Conservation (phyloP, 352 stramenopile species). For the Blastocystis sp. region DNA sequence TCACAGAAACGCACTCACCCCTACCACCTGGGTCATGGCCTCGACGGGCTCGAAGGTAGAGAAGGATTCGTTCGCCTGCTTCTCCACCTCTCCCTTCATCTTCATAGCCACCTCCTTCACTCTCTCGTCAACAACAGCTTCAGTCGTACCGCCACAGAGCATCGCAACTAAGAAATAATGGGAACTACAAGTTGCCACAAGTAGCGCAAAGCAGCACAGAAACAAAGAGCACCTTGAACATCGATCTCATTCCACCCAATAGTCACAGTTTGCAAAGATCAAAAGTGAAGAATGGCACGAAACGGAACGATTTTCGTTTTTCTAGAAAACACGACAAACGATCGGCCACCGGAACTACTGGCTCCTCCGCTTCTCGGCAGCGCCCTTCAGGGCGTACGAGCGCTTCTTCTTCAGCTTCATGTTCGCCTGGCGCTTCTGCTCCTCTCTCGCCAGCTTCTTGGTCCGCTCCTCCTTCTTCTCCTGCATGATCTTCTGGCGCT, state of each 20-base stretch:
- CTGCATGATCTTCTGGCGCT: constrained; percentile 24
- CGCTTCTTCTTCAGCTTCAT: constrained; percentile 54
- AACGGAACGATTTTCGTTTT: background rate
- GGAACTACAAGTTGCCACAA: background rate
- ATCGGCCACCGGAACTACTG: background rate
- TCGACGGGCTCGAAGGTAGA: constrained; percentile 33
- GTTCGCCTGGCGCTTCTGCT: constrained; percentile 4
- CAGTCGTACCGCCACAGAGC: background rate
- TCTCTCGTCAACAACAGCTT: background rate
- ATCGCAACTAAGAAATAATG: constrained; percentile 25
- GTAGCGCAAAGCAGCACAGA: background rate
- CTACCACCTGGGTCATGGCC: constrained; percentile 25
- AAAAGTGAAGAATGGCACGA: background rate
- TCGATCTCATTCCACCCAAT: background rate
- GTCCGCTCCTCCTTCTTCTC: background rate
- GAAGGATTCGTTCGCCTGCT: constrained; percentile 5
- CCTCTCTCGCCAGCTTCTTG: constrained; percentile 20
- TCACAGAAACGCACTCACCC: background rate
- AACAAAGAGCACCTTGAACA: background rate
- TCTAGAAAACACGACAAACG: constrained; percentile 30
- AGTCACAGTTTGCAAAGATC: background rate
- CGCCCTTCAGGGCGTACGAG: constrained; percentile 55
- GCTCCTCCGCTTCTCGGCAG: constrained; percentile 11
- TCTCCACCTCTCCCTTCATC: constrained; percentile 12
- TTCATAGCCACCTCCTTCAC: background rate